Percentiles rank a stretch among this genome's conserved stretches.
These are phyloP conservation scores for Cutaneotrichosporon cavernicola DNA, from an alignment of 1,284 basidiomycete genomes.

Conservation along the genomic window DNA sequence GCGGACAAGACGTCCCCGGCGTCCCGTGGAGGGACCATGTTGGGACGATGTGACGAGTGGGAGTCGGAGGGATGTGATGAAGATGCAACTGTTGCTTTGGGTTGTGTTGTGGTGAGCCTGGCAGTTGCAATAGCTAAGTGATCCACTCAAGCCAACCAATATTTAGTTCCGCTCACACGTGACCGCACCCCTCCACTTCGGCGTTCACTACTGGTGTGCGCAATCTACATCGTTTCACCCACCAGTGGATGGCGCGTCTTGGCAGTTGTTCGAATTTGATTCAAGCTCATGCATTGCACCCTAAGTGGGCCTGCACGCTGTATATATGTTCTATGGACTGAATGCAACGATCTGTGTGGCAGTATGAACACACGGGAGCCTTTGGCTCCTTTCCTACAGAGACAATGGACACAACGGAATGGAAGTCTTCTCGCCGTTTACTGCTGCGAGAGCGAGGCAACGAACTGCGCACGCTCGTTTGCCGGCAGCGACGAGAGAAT, in stretches of 20 bases:
- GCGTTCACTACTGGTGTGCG: no score
- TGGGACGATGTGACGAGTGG: background rate
- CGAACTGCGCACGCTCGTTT: conserved; percentile 66
- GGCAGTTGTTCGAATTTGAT: background rate
- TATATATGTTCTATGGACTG: conserved; percentile 14
- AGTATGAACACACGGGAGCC: conserved; percentile 14
- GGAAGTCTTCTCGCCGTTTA: background rate
- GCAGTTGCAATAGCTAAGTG: background rate
- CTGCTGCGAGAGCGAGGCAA: conserved; percentile 48
- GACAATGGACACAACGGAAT: conserved; percentile 3
- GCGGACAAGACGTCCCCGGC: conserved; percentile 4
- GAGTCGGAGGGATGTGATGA: background rate
- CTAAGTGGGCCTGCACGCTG: conserved; percentile 3
- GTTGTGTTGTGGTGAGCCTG: conserved; percentile 4
- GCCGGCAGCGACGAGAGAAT: conserved; percentile 64
- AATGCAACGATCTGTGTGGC: conserved; percentile 14
- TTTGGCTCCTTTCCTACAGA: conserved; percentile 13
- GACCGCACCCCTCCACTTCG: background rate
- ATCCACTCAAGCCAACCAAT: background rate
- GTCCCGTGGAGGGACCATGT: conserved; percentile 13
- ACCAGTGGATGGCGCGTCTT: background rate
- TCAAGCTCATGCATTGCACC: conserved; percentile 9
- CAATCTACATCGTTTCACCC: background rate
- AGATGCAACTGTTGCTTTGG: background rate
- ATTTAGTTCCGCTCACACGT: conserved; percentile 7